Percentiles rank a stretch among this genome's conserved stretches.
These are phyloP conservation scores for Epichloe uncinata DNA, from an alignment of 2,329 filamentous ascomycete genomes.

Conservation along the genomic window DNA sequence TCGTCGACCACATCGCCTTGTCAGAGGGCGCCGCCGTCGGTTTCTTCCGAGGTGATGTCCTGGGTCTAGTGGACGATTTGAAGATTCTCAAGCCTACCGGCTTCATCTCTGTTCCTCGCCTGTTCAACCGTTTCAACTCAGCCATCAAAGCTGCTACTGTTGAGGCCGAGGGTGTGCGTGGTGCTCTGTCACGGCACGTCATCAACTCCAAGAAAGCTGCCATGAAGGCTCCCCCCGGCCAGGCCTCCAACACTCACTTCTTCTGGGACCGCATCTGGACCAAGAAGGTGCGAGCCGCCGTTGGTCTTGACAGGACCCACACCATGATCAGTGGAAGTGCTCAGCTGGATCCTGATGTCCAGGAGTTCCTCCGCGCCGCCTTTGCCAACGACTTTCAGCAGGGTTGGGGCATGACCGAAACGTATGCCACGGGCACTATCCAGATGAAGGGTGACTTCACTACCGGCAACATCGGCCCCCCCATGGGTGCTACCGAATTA, in stretches of 20 bases:
- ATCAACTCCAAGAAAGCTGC: conserved; percentile 68
- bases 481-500: conserved; percentile 54
- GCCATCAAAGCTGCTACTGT: conserved; percentile 70
- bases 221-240: conserved; percentile 56
- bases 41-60: conserved; percentile 87
- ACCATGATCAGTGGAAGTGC: conserved; percentile 81
- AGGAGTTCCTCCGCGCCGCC: conserved; percentile 76
- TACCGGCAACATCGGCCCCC: conserved; percentile 71
- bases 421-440: conserved; percentile 63
- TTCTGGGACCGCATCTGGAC: conserved; percentile 83
- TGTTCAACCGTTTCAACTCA: conserved; percentile 82
- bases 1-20: conserved; percentile 65
- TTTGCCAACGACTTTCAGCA: conserved; percentile 70
- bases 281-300: conserved; percentile 68
- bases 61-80: conserved; percentile 78
- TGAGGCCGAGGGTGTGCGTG: conserved; percentile 66
- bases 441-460: conserved; percentile 61
- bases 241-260: conserved; percentile 67
- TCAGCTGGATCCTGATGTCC: conserved; percentile 76
- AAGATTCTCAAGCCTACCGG: conserved; percentile 72
- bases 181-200: conserved; percentile 66
- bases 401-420: conserved; percentile 90
- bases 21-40: conserved; percentile 64
- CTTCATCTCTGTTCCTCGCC: conserved; percentile 78
- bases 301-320: conserved; percentile 63